These are phyloP conservation scores for Kokia cookei DNA, from an alignment of 441 rosid genomes.

Conservation along the genomic window DNA sequence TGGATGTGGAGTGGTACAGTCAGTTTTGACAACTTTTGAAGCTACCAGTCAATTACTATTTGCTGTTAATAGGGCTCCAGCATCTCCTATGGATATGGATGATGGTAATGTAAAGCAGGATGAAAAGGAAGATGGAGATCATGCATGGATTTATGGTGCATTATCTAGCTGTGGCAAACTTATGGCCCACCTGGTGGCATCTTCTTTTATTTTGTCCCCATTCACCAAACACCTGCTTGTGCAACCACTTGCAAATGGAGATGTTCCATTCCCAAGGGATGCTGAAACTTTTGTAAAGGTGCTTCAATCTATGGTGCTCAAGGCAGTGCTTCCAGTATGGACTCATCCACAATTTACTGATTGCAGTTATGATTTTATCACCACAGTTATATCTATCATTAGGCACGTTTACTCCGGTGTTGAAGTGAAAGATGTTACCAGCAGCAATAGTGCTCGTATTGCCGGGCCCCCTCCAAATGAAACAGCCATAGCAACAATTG, in stretches of 20 bases:
- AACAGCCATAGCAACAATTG: constrained; percentile 83
- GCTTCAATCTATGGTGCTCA: constrained; percentile 93
- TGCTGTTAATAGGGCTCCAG: constrained; percentile 59
- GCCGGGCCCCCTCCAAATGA: constrained; percentile 92
- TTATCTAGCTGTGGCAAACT: constrained; percentile 88
- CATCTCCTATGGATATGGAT: constrained; percentile 97
- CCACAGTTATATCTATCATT: constrained; percentile 74
- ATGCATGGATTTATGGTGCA: constrained; percentile 92
- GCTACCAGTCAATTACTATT: constrained; percentile 89
- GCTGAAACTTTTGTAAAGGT: constrained; percentile 90
- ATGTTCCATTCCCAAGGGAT: constrained; percentile 70
- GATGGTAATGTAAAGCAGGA: constrained; percentile 63
- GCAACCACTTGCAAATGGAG: constrained; percentile 72
- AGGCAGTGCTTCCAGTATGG: constrained; percentile 97
- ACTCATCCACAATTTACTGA: constrained; percentile 81
- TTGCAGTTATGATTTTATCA: constrained; percentile 75
- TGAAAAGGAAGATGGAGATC: constrained; percentile 62
- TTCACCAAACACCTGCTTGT: constrained; percentile 82
- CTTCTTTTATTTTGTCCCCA: constrained; percentile 86
- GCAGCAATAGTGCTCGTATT: constrained; percentile 53
- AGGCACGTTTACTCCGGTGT: constrained; percentile 94
- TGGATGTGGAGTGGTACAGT: constrained; percentile 79
- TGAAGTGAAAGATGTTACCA: constrained; percentile 74
- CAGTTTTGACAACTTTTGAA: constrained; percentile 89
- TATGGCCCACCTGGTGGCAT: constrained; percentile 97